A percentile compares a stretch with the other conserved stretches of the same genome.
These are phyloP conservation scores for Zymoseptoria ardabiliae DNA, from an alignment of 2,329 filamentous ascomycete genomes.

Conservation along the genomic window DNA sequence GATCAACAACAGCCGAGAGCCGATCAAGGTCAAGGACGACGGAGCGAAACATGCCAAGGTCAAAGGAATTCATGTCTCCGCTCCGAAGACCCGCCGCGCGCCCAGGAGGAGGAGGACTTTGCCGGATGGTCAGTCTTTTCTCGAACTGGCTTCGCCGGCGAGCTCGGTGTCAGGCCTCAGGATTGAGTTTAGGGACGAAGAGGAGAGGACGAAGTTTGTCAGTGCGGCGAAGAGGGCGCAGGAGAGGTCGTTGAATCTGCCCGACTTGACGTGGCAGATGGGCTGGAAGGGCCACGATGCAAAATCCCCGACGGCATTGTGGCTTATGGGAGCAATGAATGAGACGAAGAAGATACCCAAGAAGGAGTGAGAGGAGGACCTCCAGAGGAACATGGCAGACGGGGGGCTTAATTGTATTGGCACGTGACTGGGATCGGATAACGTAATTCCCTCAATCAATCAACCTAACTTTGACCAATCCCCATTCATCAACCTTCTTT, in stretches of 20 bases:
- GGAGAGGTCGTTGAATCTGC: slow-evolving; percentile 31
- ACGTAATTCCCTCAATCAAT: not conserved
- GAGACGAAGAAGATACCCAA: not conserved
- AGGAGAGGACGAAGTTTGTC: slow-evolving; percentile 36
- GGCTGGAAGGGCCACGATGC: not conserved
- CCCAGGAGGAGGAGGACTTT: not conserved
- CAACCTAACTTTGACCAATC: not conserved
- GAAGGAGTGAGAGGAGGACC: too few relatives aligned
- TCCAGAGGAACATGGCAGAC: too few relatives aligned
- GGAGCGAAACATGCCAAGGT: slow-evolving; percentile 34
- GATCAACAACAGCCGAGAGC: slow-evolving; percentile 34
- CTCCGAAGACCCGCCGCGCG: slow-evolving; percentile 16
- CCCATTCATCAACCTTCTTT: not conserved
- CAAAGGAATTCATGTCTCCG: slow-evolving; percentile 35
- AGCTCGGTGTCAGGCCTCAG: slow-evolving; percentile 36
- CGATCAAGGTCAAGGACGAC: slow-evolving; percentile 36
- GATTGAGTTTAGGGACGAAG: slow-evolving; percentile 39
- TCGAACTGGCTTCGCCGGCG: not conserved
- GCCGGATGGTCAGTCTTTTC: not conserved
- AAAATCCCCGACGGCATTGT: not conserved
- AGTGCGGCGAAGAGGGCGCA: slow-evolving; percentile 33
- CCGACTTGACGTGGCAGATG: slow-evolving; percentile 21
- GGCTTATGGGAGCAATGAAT: not conserved
- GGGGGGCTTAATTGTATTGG: too few relatives aligned
- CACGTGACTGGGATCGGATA: not conserved